Evolutionary conservation across 805 yeast genomes (phyloP), one percentile per base, ranked within the genome.

Genomic region (Ogataea saltuana): DNA sequence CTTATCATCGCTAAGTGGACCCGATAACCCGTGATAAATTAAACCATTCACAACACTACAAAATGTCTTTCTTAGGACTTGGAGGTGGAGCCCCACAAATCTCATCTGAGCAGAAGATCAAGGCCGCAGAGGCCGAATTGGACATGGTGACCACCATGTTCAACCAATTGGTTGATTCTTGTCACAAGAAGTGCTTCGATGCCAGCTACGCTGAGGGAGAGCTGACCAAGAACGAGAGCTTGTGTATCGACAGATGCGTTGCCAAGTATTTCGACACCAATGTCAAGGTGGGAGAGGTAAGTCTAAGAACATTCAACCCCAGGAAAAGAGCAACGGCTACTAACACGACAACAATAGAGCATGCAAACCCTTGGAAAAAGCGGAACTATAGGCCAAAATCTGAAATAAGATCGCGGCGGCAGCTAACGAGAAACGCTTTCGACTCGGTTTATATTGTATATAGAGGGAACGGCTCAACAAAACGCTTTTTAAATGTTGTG

Each of bases 141-240:
- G 99, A 91, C 67, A 85, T 93, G 82, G 96, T 91, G 56, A 90
- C 97, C 29, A 96, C 93, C 56, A 89, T 91, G 97, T 91, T 91
- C 80, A 91, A 91, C 79, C 78, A 61, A 59, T 74, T 90, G 59
- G 95, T 89, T 18, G 90, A 84, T 59, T 84, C 88, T 55, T 90
- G 98, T 65, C 93, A 90, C 68, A 67, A 71, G 55, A 90, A 90
- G 71, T 90, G 98, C 72, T 85, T 89, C 63, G 75, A 65, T 60
- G 72, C 70, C 51, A 57, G 70, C 40, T 90, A 89, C 70, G 56
- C 67, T 40, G 90, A 87, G 41, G 84, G 88, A 43, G 89, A 82
- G 18, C 72, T 90, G 50, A 76, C 74, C 69, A 87, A 85, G 71
- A 80, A 74, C 55, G 97, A 90, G 70, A 80, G 88, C 34, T 71